A percentile compares a stretch with the other conserved stretches of the same genome.
phyloP scores from a whole-genome alignment of 306 rosid species.

The Datisca glomerata region DNA sequence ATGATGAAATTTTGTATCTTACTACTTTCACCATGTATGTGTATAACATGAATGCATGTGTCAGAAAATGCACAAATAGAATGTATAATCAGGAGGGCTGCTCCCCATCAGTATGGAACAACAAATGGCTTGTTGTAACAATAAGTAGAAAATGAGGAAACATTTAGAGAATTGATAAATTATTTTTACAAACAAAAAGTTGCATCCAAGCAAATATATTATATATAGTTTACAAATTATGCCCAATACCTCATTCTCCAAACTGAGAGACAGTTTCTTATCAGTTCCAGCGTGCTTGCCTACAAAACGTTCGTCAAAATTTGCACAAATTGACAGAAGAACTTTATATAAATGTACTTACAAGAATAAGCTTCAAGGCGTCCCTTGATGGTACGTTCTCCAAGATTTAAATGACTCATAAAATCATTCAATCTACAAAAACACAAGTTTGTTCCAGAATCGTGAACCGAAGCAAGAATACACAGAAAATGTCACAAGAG shows the following conservation, averaged over 20 bases:
- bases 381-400: conserved; percentile 86
- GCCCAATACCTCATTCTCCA: conserved; percentile 98
- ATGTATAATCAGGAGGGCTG: no score
- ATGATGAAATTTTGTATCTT: no score
- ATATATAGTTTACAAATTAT: neutral
- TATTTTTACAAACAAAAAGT: neutral
- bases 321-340: neutral
- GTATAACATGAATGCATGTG: no score
- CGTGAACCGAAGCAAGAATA: conserved; percentile 1
- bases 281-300: conserved; percentile 94
- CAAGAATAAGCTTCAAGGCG: conserved; percentile 92
- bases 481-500: neutral
- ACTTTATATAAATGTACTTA: conserved; percentile 25
- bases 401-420: conserved; percentile 62
- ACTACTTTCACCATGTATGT: no score
- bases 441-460: neutral
- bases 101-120: no score
- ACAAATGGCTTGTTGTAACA: no score
- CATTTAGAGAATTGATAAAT: neutral
- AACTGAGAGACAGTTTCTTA: conserved; percentile 80
- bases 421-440: conserved; percentile 58
- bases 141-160: neutral
- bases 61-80: no score
- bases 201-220: neutral
- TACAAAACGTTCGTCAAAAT: conserved; percentile 2